These are phyloP conservation scores for Plasmodiophora brassicae DNA, from an alignment of 208 protist species.

Conservation along the genomic window DNA sequence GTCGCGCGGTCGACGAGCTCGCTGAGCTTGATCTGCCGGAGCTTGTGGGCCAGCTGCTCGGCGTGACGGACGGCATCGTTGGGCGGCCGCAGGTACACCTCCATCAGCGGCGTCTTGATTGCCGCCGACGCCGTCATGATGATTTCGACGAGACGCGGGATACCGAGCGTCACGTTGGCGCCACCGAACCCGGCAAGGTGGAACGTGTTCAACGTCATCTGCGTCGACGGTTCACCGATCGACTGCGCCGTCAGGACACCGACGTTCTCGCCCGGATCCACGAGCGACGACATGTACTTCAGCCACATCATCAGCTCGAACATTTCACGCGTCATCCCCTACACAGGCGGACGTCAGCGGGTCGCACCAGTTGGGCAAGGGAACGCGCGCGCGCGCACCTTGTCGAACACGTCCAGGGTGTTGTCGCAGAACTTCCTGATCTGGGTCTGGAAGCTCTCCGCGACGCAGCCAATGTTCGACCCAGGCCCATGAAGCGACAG, in stretches of 20 bases:
- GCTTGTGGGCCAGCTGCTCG: background rate
- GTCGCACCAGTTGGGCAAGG: background rate
- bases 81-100: background rate
- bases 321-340: background rate
- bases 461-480: background rate
- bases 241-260: slow-evolving; percentile 64
- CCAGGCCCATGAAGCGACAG: background rate
- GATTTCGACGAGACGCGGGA: slow-evolving; percentile 84
- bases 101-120: slow-evolving; percentile 75
- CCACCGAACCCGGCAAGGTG: slow-evolving; percentile 97
- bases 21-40: slow-evolving; percentile 17
- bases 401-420: too few species aligned
- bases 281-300: slow-evolving; percentile 51
- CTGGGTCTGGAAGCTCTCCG: background rate
- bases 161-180: slow-evolving; percentile 63
- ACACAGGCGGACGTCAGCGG: too few species aligned
- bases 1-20: background rate
- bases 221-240: slow-evolving; percentile 97
- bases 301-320: slow-evolving; percentile 42
- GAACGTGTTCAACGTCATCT: slow-evolving; percentile 99
- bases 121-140: slow-evolving; percentile 84
- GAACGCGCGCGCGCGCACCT: background rate
- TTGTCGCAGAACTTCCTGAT: background rate
- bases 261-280: slow-evolving; percentile 60
- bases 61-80: background rate